A percentile compares a stretch with the other conserved stretches of the same genome.
Evolutionary conservation across 805 yeast species (phyloP).

Genomic region (Teunomyces pallodes): DNA sequence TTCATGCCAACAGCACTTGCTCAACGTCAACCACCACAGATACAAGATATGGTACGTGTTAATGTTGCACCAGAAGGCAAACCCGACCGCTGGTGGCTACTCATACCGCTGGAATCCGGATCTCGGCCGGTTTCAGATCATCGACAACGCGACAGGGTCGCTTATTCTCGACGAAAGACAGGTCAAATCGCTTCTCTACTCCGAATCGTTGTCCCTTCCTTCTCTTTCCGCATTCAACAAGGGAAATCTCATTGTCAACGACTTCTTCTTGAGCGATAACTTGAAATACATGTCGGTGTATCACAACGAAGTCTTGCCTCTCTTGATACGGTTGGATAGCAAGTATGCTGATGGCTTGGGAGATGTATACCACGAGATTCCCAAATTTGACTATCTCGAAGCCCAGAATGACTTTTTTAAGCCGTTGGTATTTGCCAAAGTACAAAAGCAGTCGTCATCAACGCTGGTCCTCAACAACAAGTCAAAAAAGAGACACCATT

Average conservation of each 20-base stretch:
- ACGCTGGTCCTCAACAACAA: slow-evolving; percentile 3
- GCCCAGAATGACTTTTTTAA: slow-evolving; percentile 23
- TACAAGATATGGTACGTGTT: slow-evolving; percentile 35
- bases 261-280: slow-evolving; percentile 35
- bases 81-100: slow-evolving; percentile 18
- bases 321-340: slow-evolving; percentile 26
- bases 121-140: slow-evolving; percentile 31
- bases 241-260: slow-evolving; percentile 34
- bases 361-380: slow-evolving; percentile 28
- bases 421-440: slow-evolving; percentile 23
- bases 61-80: slow-evolving; percentile 28
- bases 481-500: slow-evolving; percentile 6
- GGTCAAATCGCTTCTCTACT: slow-evolving; percentile 30
- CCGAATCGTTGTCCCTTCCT: slow-evolving; percentile 31
- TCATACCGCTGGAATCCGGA: slow-evolving; percentile 37
- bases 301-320: slow-evolving; percentile 35
- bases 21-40: slow-evolving; percentile 34
- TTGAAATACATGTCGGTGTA: slow-evolving; percentile 34
- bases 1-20: slow-evolving; percentile 37
- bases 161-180: slow-evolving; percentile 30
- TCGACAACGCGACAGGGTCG: slow-evolving; percentile 21
- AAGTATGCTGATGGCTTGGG: slow-evolving; percentile 29
- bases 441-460: slow-evolving; percentile 8
- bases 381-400: slow-evolving; percentile 32
- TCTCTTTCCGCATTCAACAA: slow-evolving; percentile 26